Conservation (phyloP, 306 rosid genomes). For the Carpinus fangiana region DNA sequence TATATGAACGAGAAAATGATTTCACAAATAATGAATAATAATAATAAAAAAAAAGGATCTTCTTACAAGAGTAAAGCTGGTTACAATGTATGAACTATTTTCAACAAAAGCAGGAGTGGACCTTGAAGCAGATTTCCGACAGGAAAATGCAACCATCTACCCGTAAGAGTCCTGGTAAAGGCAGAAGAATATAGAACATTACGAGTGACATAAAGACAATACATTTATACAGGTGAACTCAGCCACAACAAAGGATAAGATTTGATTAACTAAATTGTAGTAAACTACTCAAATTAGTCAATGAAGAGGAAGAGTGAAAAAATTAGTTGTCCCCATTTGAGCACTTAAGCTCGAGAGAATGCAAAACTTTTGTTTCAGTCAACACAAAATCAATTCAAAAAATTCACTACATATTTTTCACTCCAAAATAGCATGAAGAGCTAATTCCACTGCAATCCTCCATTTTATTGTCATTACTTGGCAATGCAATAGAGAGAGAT, state of each 20-base stretch:
- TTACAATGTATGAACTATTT: slow-evolving; percentile 56
- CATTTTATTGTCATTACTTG: not conserved
- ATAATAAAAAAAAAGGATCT: slow-evolving; percentile 16
- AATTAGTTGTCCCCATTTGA: not conserved
- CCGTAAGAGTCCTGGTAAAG: slow-evolving; percentile 59
- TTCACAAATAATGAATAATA: not conserved
- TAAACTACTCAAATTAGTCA: slow-evolving; percentile 8
- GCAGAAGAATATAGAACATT: slow-evolving; percentile 18
- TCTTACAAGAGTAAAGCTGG: slow-evolving; percentile 94
- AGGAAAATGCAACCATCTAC: slow-evolving; percentile 93
- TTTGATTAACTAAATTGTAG: slow-evolving; percentile 8
- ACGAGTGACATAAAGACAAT: not conserved
- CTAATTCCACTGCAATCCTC: not conserved
- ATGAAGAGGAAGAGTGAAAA: slow-evolving; percentile 18
- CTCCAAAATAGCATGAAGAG: not conserved
- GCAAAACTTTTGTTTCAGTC: not conserved
- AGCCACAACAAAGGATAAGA: not conserved
- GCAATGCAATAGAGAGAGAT: slow-evolving; percentile 5
- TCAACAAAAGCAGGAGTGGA: slow-evolving; percentile 71
- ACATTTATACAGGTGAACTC: slow-evolving; percentile 4
- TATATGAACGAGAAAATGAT: slow-evolving; percentile 8
- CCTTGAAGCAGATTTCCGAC: slow-evolving; percentile 83
- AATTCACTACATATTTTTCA: not conserved
- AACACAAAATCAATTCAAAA: not conserved
- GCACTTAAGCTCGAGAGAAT: not conserved